Evolutionary conservation across 495 filamentous ascomycete genomes (phyloP), one percentile per base, ranked within the genome.

Genomic region (Hypoxylon lenormandii): DNA sequence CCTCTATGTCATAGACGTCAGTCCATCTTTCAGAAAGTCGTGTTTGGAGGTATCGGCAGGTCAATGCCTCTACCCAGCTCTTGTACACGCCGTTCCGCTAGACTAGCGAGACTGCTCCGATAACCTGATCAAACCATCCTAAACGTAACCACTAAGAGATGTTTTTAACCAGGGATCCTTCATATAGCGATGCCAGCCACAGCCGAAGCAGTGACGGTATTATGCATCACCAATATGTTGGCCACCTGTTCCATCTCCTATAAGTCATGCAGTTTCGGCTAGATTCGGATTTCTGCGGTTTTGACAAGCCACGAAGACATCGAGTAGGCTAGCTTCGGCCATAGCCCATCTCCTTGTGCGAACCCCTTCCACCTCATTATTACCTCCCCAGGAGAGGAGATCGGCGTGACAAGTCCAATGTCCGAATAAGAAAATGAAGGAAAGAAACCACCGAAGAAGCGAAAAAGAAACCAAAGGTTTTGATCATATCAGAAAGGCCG

Each of bases 351-450:
- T 21, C 58, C 30, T 8, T 15, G 48, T 36, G 55, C 43, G 48
- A 64, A 72, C 69, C 68, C 73, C 72, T 38, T 76, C 26, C 76
- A 74, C 75, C 72, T 72, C 63, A 67, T 73, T 53, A 72, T 45
- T 51, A 60, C 79, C 74, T 81, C 79, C 78, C 78, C 78, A 77
- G 78, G 77, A 79, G 79, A 76, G 75, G 71, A 69, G 63, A 62
- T 72, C 59, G 75, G 69, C 78, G 73, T 75, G 73, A 72, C 69
- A 64, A 68, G 67, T 64, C 52, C 71, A 72, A 68, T 64, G 54
- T 62, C 64, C 54, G 68, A 68, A 18, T 55, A 70, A 55, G 63
- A 72, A 76, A 74, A 65, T 45, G 21, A 71, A 71, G 48, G 30
- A 66, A 65, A 60, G 49, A 60, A 67, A 72, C 57, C 21, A 55